Percentiles rank a stretch among this genome's conserved stretches.
phyloP scores from a whole-genome alignment of 192 early-diverging fungal species.

The Coemansia sp. region DNA sequence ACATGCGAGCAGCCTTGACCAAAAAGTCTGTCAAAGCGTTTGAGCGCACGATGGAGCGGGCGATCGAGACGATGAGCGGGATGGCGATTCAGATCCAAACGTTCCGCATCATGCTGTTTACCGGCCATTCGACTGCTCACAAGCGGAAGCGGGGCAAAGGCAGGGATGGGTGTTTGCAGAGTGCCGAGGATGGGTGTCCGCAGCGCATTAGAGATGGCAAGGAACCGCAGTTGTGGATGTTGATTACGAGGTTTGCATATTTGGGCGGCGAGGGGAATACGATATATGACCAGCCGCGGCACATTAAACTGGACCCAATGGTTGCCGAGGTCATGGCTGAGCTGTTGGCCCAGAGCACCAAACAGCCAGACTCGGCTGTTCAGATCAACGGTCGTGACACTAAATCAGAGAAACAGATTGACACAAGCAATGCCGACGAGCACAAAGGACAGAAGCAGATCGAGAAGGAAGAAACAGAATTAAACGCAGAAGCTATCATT shows the following conservation, averaged over 20 bases:
- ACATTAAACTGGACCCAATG: constrained; percentile 10
- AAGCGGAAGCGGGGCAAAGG: neutral
- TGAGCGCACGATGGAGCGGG: neutral
- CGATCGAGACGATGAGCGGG: constrained; percentile 8
- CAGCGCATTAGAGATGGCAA: constrained; percentile 5
- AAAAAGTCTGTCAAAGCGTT: constrained; percentile 10
- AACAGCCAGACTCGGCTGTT: too few relatives aligned
- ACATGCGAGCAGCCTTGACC: constrained; percentile 33
- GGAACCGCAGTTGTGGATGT: constrained; percentile 38
- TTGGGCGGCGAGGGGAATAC: constrained; percentile 36
- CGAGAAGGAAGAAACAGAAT: too few relatives aligned
- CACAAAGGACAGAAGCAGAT: too few relatives aligned
- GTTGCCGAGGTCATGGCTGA: constrained; percentile 1
- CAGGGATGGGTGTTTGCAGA: neutral
- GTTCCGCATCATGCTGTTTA: constrained; percentile 7
- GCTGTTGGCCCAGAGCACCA: neutral
- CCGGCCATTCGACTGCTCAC: neutral
- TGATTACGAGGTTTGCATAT: constrained; percentile 30
- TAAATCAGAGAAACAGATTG: too few relatives aligned
- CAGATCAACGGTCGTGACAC: too few relatives aligned
- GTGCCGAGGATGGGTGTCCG: constrained; percentile 9
- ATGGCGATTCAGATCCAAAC: constrained; percentile 16
- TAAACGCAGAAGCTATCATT: too few relatives aligned
- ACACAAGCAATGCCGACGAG: too few relatives aligned
- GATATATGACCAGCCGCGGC: constrained; percentile 24